Evolutionary conservation across 169 alveolate genomes (phyloP), one percentile per base, ranked within the genome.

Genomic region (Babesia divergens): DNA sequence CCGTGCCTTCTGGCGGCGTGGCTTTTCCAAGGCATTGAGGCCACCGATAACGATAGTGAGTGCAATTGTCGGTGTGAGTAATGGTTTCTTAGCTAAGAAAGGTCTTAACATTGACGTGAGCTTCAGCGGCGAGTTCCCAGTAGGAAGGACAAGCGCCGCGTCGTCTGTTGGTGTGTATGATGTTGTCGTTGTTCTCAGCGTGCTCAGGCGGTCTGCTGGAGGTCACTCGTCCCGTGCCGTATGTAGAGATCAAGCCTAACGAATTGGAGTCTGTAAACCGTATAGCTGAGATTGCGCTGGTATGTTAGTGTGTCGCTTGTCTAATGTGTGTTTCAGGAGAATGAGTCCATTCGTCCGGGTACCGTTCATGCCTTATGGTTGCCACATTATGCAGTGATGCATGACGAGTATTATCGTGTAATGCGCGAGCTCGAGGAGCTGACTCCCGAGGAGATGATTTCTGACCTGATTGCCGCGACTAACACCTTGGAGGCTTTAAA

Each of bases 251-350:
- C 18, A 51, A 51, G 9, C 88, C 88, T 0, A 69, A 54, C 47
- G 74, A 59, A 43, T 55, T 80, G 40, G 88, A 80, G 49, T 60
- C 62, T 28, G 83, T 80, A 22, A 71, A 80, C 32, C 88, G 75
- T 20, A 26, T 69, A 6, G 88, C 88, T 14, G 88, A 80, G 42
- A 42, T 66, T n/a, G 88, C 83, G 11, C 20, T 80, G 77, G 88
- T 80, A 59, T 18, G 75, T 67, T 38, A 13, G 38, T 40, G 35
- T 35, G 20, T 44, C 14, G 7, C 0, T 20, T 13, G 24, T 22
- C 8, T 53, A 16, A 16, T 22, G 31, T 4, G 8, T 28, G 24
- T 38, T 3, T 8, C 65, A 77, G 86, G 86, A 77, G 38, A 67
- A 59, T 26, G 86, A 77, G 55, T 46, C 86, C 24, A 54, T 77